Percentiles rank a stretch among this genome's conserved stretches.
Conservation (phyloP, 768 basidiomycete species). For the Heimioporus sp. region DNA sequence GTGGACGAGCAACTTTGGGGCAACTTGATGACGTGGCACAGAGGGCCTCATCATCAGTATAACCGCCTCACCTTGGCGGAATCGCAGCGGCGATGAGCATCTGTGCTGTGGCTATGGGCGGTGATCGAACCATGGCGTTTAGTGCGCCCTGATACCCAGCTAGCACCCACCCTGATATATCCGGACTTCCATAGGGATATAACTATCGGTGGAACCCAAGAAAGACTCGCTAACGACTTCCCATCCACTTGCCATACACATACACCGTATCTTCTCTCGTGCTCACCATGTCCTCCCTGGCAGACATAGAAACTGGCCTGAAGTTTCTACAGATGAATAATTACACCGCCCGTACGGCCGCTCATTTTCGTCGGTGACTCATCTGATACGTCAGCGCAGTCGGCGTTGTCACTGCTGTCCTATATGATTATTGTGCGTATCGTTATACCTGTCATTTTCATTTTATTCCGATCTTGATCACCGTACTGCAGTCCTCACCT, state of each 20-base stretch:
- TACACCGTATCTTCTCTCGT: neutral
- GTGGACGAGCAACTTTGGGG: no score
- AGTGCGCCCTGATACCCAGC: no score
- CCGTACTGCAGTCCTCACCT: neutral
- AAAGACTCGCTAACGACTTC: no score
- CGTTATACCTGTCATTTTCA: neutral
- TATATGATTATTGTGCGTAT: neutral
- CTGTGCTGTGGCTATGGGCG: no score
- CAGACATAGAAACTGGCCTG: neutral
- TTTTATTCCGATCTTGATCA: neutral
- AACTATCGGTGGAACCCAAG: no score
- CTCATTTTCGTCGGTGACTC: neutral
- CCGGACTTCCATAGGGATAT: no score
- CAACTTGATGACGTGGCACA: no score
- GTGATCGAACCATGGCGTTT: no score
- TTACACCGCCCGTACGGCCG: neutral
- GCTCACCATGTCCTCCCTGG: neutral
- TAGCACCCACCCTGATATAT: no score
- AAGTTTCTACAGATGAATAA: neutral
- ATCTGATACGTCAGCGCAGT: neutral
- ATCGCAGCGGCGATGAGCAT: no score
- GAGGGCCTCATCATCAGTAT: no score
- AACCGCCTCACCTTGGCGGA: no score
- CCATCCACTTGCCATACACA: neutral
- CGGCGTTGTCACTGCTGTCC: neutral